Percentiles rank a stretch among this genome's conserved stretches.
phyloP scores from a whole-genome alignment of 805 yeast genomes.

The Yamadazyma nakazawae region DNA sequence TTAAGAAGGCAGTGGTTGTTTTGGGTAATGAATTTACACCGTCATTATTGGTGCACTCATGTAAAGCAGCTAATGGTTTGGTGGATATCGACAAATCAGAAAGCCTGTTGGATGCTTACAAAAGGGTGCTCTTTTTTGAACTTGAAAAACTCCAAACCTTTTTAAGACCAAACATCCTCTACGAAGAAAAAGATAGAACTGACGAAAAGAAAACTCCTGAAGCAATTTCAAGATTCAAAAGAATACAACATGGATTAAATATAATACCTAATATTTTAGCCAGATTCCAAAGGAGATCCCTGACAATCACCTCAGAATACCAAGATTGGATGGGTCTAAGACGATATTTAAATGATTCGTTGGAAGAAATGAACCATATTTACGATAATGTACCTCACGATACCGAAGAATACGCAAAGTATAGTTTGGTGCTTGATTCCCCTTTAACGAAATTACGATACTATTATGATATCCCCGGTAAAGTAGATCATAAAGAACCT shows the following conservation, averaged over 20 bases:
- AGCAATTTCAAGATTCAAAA: conserved; percentile 6
- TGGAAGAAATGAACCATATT: conserved; percentile 30
- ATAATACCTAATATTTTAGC: conserved; percentile 4
- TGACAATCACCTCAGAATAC: neutral
- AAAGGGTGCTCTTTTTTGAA: conserved; percentile 42
- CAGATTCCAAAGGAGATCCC: conserved; percentile 3
- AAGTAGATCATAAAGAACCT: conserved; percentile 7
- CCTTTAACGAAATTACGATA: conserved; percentile 52
- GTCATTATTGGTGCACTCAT: conserved; percentile 63
- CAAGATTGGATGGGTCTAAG: conserved; percentile 72
- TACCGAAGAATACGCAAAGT: conserved; percentile 78
- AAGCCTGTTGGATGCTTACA: conserved; percentile 52
- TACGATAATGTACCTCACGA: conserved; percentile 20
- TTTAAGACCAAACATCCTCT: conserved; percentile 70
- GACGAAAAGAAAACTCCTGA: conserved; percentile 1
- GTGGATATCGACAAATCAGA: conserved; percentile 54
- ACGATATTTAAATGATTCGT: conserved; percentile 52
- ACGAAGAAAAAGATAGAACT: conserved; percentile 24
- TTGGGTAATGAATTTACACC: conserved; percentile 81
- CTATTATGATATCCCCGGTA: conserved; percentile 72
- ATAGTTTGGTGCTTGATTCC: conserved; percentile 64
- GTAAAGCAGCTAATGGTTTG: conserved; percentile 49
- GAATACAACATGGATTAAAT: conserved; percentile 7
- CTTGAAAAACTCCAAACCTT: conserved; percentile 55
- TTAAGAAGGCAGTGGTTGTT: conserved; percentile 68